Base-by-base conservation (phyloP, 495 filamentous ascomycete genomes). In the Chaetomidium leptoderma region DNA sequence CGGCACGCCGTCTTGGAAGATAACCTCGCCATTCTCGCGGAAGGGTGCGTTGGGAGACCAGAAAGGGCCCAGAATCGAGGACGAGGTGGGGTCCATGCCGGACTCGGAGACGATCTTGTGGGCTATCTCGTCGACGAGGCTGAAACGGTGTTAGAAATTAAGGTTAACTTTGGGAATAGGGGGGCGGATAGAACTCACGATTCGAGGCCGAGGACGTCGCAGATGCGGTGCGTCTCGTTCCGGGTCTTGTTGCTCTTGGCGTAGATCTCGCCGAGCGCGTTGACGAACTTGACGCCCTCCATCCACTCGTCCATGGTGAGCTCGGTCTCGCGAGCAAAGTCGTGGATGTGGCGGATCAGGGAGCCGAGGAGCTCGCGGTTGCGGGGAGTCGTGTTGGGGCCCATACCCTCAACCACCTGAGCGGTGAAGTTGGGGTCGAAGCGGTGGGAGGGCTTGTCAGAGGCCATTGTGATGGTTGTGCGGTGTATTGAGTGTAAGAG, bases 51-150 rank as follows among this genome's bases (percentile, higher is more conserved):
- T 84, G 72, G 89, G 87, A 9, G 85, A 88, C 87, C 87, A 92
- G 83, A 92, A 92, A 69, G 89, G 89, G 35, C 89, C 89, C 35
- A 93, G 84, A 67, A 93, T 93, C 49, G 88, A 84, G 61, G 86
- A 87, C 33, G 88, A 90, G 54, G 89, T 93, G 46, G 89, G 87
- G 64, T 84, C 80, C 55, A 83, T 64, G 53, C 84, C 83, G 53
- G 81, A 75, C 63, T 90, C 87, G 56, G 84, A 81, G 70, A 87
- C 73, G 69, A 87, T 81, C 71, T 89, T 89, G 81, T 90, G 86
- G 67, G 88, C 86, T 69, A 92, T 91, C 68, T 91, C 88, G 62
- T 91, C 88, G 58, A 92, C 87, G 53, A 92, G 81, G 21, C 86
- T 88, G n/a, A 6, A 17, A 11, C 2, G 13, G 27, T 37, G 37